Conservation (phyloP, 371 early-diverging fungal species). For the Paramicrosporidium saccamoebae region DNA sequence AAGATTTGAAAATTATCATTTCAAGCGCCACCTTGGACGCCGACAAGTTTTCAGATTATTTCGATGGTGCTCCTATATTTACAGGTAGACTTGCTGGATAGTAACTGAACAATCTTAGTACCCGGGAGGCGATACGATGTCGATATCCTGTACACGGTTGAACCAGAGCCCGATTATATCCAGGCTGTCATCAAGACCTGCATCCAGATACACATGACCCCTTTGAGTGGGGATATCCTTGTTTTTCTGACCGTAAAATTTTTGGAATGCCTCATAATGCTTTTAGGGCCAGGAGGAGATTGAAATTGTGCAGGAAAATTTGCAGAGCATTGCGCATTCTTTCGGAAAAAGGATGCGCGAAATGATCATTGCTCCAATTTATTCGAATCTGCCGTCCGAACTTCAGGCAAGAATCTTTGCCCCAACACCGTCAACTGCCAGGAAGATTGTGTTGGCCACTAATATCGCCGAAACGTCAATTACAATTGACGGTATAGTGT, state of each 20-base stretch:
- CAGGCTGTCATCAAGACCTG: constrained; percentile 75
- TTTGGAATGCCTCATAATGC: constrained; percentile 4
- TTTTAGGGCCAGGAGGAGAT: constrained; percentile 87
- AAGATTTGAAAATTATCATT: constrained; percentile 71
- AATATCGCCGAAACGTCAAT: constrained; percentile 99
- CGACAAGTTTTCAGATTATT: constrained; percentile 72
- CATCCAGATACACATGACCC: constrained; percentile 74
- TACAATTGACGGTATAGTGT: constrained; percentile 45
- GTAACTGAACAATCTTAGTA: constrained; percentile 4
- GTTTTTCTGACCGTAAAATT: constrained; percentile 60
- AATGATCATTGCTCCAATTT: constrained; percentile 74
- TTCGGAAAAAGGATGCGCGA: constrained; percentile 66
- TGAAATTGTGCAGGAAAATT: constrained; percentile 50
- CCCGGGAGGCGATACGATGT: constrained; percentile 82
- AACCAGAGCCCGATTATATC: constrained; percentile 89
- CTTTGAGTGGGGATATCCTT: constrained; percentile 66
- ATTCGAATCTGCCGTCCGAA: constrained; percentile 68
- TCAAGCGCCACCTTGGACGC: constrained; percentile 98
- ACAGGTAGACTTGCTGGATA: constrained; percentile 11
- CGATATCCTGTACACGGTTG: constrained; percentile 70
- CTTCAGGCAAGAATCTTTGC: constrained; percentile 84
- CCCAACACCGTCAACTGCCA: constrained; percentile 63
- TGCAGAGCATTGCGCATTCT: constrained; percentile 34
- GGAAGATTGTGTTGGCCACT: constrained; percentile 93
- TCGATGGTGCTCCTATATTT: constrained; percentile 81